phyloP scores from a whole-genome alignment of 176 grass and related monocot genomes.

The Pharus latifolius region DNA sequence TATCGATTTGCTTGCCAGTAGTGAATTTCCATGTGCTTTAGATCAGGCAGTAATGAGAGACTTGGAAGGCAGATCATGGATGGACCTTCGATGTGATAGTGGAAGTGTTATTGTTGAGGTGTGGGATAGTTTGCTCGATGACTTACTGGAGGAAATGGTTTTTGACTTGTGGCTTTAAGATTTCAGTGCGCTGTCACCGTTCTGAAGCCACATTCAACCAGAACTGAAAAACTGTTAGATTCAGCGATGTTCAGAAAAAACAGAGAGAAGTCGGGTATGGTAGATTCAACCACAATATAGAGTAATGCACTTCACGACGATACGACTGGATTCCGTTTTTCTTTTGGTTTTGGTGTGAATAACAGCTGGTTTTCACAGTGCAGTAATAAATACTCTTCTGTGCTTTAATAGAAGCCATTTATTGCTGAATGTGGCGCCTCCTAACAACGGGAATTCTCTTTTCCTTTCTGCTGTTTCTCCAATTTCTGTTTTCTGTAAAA shows the following conservation, averaged over 20 bases:
- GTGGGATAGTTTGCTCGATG: constrained; percentile 59
- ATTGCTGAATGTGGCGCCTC: neutral
- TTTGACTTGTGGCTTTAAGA: constrained; percentile 59
- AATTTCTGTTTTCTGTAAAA: neutral
- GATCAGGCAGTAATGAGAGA: constrained; percentile 53
- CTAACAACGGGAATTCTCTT: constrained; percentile 5
- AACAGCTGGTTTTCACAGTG: neutral
- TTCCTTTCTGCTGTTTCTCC: neutral
- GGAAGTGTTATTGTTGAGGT: constrained; percentile 31
- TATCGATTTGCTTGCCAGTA: constrained; percentile 34
- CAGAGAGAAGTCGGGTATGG: neutral
- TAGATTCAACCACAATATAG: constrained; percentile 12
- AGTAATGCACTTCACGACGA: constrained; percentile 10
- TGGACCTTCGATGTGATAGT: constrained; percentile 38
- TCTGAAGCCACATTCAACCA: constrained; percentile 1
- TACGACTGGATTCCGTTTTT: neutral
- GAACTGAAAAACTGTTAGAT: constrained; percentile 17
- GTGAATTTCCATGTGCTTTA: constrained; percentile 31
- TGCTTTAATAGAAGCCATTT: neutral
- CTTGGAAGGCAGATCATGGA: constrained; percentile 49
- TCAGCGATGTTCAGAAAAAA: constrained; percentile 12
- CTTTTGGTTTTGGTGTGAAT: constrained; percentile 5
- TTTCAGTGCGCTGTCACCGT: constrained; percentile 9
- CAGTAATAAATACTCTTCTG: neutral
- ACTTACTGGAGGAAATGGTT: constrained; percentile 63